phyloP scores from a whole-genome alignment of 768 basidiomycete species.

The Ephemerocybe angulata region DNA sequence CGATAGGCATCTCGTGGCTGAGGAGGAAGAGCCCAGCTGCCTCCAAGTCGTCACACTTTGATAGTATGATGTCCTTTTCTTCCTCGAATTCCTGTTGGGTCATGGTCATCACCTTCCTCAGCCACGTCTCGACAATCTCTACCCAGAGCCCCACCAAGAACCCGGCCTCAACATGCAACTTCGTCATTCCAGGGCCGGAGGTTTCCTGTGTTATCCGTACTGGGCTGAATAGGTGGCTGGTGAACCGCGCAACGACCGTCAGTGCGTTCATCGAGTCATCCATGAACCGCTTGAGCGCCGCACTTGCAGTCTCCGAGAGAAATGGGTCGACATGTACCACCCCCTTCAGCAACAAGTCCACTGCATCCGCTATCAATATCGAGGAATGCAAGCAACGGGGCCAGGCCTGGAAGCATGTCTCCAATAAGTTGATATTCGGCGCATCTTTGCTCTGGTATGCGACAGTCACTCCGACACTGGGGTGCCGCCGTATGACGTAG shows the following conservation, averaged over 20 bases:
- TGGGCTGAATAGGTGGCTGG: slow-evolving; percentile 72
- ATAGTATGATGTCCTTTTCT: slow-evolving; percentile 38
- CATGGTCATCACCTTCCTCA: slow-evolving; percentile 42
- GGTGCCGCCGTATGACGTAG: slow-evolving; percentile 63
- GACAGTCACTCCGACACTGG: slow-evolving; percentile 52
- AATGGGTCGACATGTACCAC: slow-evolving; percentile 82
- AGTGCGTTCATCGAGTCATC: slow-evolving; percentile 52
- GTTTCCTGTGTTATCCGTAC: slow-evolving; percentile 58
- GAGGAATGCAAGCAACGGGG: slow-evolving; percentile 71
- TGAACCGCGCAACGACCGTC: slow-evolving; percentile 60
- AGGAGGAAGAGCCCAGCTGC: slow-evolving; percentile 74
- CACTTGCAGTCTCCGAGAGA: slow-evolving; percentile 63
- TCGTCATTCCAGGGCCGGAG: slow-evolving; percentile 42
- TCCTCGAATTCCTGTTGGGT: slow-evolving; percentile 38
- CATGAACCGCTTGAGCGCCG: slow-evolving; percentile 72
- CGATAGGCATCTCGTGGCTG: slow-evolving; percentile 46
- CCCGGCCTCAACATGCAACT: slow-evolving; percentile 62
- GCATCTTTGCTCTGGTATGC: slow-evolving; percentile 62
- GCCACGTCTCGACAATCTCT: slow-evolving; percentile 67
- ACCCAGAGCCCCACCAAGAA: slow-evolving; percentile 73
- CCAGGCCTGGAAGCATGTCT: slow-evolving; percentile 78
- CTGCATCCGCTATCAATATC: slow-evolving; percentile 52
- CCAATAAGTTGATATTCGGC: slow-evolving; percentile 67
- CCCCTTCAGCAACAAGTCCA: slow-evolving; percentile 77
- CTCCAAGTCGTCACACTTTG: slow-evolving; percentile 59